A percentile compares a stretch with the other conserved stretches of the same genome.
Conservation (phyloP, 148 eudicot species). For the Chenopodium album region DNA sequence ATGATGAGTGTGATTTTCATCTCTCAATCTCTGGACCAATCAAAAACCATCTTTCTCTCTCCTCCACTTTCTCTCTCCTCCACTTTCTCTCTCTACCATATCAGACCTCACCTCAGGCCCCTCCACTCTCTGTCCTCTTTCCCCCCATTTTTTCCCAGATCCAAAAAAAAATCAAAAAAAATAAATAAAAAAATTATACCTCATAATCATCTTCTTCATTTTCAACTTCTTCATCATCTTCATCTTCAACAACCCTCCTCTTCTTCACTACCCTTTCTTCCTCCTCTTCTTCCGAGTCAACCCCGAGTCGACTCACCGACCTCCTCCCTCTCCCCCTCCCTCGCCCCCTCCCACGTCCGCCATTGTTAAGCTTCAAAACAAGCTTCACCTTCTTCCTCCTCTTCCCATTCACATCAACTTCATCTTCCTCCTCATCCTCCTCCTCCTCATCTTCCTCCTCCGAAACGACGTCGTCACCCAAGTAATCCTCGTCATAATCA, state of each 20-base stretch:
- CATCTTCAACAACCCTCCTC: constrained; percentile 40
- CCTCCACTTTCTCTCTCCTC: no score
- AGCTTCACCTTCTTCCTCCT: constrained; percentile 55
- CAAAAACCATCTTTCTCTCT: background rate
- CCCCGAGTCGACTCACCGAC: constrained; percentile 24
- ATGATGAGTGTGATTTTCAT: background rate
- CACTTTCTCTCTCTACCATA: background rate
- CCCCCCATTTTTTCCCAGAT: constrained; percentile 18
- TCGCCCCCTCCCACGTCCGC: constrained; percentile 1
- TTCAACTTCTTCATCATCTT: constrained; percentile 17
- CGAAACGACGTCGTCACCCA: constrained; percentile 45
- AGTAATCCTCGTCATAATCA: constrained; percentile 64
- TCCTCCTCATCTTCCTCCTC: constrained; percentile 23
- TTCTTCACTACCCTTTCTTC: constrained; percentile 41
- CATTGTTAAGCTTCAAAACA: constrained; percentile 38
- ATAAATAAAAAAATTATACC: background rate
- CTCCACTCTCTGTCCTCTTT: constrained; percentile 17
- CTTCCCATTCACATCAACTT: constrained; percentile 37
- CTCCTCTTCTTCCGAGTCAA: constrained; percentile 32
- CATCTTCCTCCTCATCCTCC: constrained; percentile 40
- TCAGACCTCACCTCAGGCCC: constrained; percentile 38
- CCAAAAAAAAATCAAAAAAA: constrained; percentile 13
- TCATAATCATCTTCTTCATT: constrained; percentile 18
- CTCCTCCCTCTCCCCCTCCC: constrained; percentile 3
- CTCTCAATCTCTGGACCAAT: constrained; percentile 30